A percentile compares a stretch with the other conserved stretches of the same genome.
phyloP scores from a whole-genome alignment of 106 monocot species.

The Dendrobium huoshanense region DNA sequence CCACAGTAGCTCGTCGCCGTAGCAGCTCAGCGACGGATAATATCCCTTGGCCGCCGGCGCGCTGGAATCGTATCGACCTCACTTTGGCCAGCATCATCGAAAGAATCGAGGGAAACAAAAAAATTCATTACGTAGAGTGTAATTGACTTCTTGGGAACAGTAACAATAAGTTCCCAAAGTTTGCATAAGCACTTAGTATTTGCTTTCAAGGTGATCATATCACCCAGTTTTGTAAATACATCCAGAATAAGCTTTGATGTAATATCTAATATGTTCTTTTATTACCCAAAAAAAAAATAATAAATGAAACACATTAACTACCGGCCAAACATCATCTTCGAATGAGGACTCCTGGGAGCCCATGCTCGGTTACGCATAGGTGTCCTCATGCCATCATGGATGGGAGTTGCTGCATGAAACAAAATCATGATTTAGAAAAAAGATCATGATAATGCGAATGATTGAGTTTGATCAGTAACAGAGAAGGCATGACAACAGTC shows the following conservation, averaged over 20 bases:
- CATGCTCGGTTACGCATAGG: constrained; percentile 91
- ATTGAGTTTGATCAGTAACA: not conserved
- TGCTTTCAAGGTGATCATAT: not conserved
- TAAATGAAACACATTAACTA: too few species aligned
- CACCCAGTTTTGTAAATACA: not conserved
- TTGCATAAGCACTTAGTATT: not conserved
- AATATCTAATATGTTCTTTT: not conserved
- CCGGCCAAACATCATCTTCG: not conserved
- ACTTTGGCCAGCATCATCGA: not conserved
- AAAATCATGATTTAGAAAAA: constrained; percentile 2
- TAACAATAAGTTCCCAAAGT: too few species aligned
- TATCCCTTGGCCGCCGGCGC: constrained; percentile 46
- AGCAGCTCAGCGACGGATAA: constrained; percentile 72
- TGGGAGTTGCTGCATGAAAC: constrained; percentile 76
- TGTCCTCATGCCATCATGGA: constrained; percentile 98
- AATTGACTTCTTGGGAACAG: not conserved
- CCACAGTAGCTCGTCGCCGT: constrained; percentile 85
- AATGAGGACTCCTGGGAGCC: constrained; percentile 94
- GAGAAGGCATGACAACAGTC: not conserved
- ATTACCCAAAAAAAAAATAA: not conserved
- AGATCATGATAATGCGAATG: not conserved
- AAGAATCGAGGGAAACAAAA: not conserved
- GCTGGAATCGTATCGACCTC: constrained; percentile 59
- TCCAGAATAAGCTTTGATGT: too few species aligned
- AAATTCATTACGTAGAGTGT: not conserved